Percentiles rank a stretch among this genome's conserved stretches.
Evolutionary conservation across 345 rosid genomes (phyloP).

Genomic region (Aquilaria malaccensis): DNA sequence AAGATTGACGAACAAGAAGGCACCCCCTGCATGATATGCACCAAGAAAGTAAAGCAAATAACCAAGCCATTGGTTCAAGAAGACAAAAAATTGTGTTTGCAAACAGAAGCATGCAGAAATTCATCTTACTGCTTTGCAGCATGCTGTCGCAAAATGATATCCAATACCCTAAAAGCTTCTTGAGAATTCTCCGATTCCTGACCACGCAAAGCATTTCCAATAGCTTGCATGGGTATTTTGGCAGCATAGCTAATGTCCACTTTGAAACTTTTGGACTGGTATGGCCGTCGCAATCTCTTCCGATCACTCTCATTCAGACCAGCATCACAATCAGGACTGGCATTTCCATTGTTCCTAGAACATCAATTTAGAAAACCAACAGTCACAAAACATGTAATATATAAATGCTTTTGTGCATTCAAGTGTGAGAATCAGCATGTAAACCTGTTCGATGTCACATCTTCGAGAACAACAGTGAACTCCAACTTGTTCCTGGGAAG

Average conservation of each 20-base stretch:
- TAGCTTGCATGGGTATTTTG: slow-evolving; percentile 77
- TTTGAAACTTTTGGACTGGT: slow-evolving; percentile 45
- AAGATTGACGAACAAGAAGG: slow-evolving; percentile 85
- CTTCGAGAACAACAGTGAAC: slow-evolving; percentile 76
- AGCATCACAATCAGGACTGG: slow-evolving; percentile 35
- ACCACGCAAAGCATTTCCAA: slow-evolving; percentile 73
- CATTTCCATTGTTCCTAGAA: slow-evolving; percentile 47
- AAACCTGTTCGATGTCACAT: slow-evolving; percentile 53
- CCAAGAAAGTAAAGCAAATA: not conserved
- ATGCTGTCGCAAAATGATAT: slow-evolving; percentile 73
- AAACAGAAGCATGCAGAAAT: not conserved
- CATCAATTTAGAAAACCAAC: not conserved
- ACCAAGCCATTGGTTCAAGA: not conserved
- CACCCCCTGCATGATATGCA: slow-evolving; percentile 53
- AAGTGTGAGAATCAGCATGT: too few relatives aligned
- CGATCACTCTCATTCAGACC: slow-evolving; percentile 43
- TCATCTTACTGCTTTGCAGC: slow-evolving; percentile 78
- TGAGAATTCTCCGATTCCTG: slow-evolving; percentile 66
- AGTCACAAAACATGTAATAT: too few relatives aligned
- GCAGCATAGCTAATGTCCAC: slow-evolving; percentile 75
- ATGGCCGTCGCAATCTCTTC: slow-evolving; percentile 60
- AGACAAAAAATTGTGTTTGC: not conserved
- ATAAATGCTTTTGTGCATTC: too few relatives aligned
- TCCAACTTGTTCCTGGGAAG: slow-evolving; percentile 75
- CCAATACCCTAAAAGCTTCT: slow-evolving; percentile 77